Evolutionary conservation across 2,329 filamentous ascomycete species (phyloP).

Genomic region (Aspergillus oerlinghausenensis): DNA sequence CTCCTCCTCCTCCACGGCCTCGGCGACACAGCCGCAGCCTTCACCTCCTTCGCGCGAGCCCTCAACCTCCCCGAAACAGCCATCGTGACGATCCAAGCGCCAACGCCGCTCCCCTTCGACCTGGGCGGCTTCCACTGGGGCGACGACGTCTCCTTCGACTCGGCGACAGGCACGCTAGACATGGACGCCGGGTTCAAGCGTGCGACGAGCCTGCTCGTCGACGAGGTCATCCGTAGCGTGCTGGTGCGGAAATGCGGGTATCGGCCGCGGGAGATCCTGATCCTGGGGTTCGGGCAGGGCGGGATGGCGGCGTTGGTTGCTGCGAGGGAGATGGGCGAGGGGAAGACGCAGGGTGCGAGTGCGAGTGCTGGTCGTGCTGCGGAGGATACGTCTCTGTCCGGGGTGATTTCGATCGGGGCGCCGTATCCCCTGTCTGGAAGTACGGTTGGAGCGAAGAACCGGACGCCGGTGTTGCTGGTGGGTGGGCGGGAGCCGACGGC

Average conservation of each 20-base stretch:
- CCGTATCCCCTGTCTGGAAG: slow-evolving; percentile 34
- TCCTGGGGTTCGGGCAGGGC: slow-evolving; percentile 66
- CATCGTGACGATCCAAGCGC: slow-evolving; percentile 69
- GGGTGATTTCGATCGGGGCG: slow-evolving; percentile 42
- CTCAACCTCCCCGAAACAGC: slow-evolving; percentile 72
- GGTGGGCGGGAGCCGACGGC: slow-evolving; percentile 41
- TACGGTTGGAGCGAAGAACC: slow-evolving; percentile 29
- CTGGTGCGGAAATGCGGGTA: slow-evolving; percentile 58
- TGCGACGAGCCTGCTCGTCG: slow-evolving; percentile 45
- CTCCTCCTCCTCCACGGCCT: slow-evolving; percentile 81
- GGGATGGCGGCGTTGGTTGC: slow-evolving; percentile 58
- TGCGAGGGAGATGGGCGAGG: slow-evolving; percentile 40
- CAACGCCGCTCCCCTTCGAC: slow-evolving; percentile 63
- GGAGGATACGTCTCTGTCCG: slow-evolving; percentile 21
- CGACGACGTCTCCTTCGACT: slow-evolving; percentile 57
- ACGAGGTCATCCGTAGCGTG: slow-evolving; percentile 48
- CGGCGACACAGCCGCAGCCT: slow-evolving; percentile 68
- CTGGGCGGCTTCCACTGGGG: slow-evolving; percentile 67
- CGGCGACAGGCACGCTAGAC: slow-evolving; percentile 51
- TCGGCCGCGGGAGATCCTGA: slow-evolving; percentile 54
- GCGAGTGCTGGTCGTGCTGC: background rate
- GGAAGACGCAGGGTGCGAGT: too few relatives aligned
- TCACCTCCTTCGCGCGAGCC: slow-evolving; percentile 63
- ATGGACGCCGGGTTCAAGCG: slow-evolving; percentile 58
- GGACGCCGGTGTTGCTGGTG: slow-evolving; percentile 40